Percentiles rank a stretch among this genome's conserved stretches.
Evolutionary conservation across 176 grass and related monocot species (phyloP).

Genomic region (Paspalum notatum): DNA sequence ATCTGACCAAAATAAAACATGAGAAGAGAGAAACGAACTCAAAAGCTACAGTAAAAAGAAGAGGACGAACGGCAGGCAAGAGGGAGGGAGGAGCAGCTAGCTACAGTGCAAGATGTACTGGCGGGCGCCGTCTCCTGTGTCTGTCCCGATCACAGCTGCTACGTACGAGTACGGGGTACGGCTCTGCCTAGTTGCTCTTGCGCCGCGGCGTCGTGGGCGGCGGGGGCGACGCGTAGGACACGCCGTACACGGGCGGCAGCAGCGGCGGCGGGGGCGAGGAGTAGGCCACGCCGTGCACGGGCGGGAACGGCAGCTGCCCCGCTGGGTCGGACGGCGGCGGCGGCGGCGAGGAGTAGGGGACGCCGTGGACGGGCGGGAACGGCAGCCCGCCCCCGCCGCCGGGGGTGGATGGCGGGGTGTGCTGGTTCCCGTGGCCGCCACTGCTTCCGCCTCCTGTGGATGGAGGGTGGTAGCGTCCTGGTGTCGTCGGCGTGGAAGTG

Average conservation of each 20-base stretch:
- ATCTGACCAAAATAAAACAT: conserved; percentile 50
- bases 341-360: conserved; percentile 53
- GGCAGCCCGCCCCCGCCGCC: background rate
- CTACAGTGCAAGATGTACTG: conserved; percentile 54
- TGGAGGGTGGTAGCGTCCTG: conserved; percentile 13
- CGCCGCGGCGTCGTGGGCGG: no score
- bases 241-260: conserved; percentile 43
- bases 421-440: conserved; percentile 7
- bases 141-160: background rate
- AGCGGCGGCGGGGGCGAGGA: conserved; percentile 46
- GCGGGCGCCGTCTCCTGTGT: background rate
- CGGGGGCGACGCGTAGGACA: conserved; percentile 38
- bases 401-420: conserved; percentile 1
- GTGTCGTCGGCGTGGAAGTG: background rate
- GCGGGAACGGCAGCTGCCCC: conserved; percentile 33
- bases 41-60: conserved; percentile 2
- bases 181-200: conserved; percentile 42
- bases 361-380: conserved; percentile 35
- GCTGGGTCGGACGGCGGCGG: conserved; percentile 14
- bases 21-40: conserved; percentile 13
- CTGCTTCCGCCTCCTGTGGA: background rate
- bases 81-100: background rate
- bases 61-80: background rate
- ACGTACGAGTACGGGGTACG: no score
- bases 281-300: conserved; percentile 43